Base-by-base conservation (phyloP, 1,284 basidiomycete genomes). In the Ustilago cynodontis region DNA sequence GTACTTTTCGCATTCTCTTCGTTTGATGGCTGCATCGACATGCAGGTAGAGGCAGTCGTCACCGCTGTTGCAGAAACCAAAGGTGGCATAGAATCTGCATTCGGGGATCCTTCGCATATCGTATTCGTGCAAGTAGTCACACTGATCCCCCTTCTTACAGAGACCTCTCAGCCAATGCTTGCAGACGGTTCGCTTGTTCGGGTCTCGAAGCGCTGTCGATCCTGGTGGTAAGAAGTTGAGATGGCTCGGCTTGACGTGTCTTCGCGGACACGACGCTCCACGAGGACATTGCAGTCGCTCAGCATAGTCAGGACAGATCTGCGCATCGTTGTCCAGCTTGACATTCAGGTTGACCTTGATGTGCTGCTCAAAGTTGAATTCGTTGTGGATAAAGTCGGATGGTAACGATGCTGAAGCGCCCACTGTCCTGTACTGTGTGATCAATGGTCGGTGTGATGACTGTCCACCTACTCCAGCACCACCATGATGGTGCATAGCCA, bases 51-150 rank as follows among this genome's bases (percentile, higher is more conserved):
- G 89, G 86, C 97, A 99, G 87, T 99, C 97, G 82, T 98, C 97
- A 58, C 96, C 97, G 54, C 94, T 93, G 63, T 94, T 94, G 87
- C 97, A 99, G 87, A 96, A 99, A 5, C 97, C 97, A 85, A 95
- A 96, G 86, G 97, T 97, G 67, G 94, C 94, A 86, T 92, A 99
- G 94, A 95, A 98, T 90, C 95, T 94, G 86, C 97, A 99, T 86
- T 98, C 94, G n/a, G 97, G 97, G 94, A 99, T 99, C 65, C 94
- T 92, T 77, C 96, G 89, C 68, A 99, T 89, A 86, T 99, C 98
- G 88, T 98, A 99, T 88, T 99, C 97, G 87, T 99, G 97, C 85
- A 99, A 89, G 87, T 99, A 99, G 88, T 99, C 97, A 88, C 97
- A 99, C 49, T 92, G 92, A 85, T 97, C 94, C 65, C 95, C 96